Evolutionary conservation across 805 yeast species (phyloP), one percentile per base, ranked within the genome.

Genomic region (Zygoascus tannicola): DNA sequence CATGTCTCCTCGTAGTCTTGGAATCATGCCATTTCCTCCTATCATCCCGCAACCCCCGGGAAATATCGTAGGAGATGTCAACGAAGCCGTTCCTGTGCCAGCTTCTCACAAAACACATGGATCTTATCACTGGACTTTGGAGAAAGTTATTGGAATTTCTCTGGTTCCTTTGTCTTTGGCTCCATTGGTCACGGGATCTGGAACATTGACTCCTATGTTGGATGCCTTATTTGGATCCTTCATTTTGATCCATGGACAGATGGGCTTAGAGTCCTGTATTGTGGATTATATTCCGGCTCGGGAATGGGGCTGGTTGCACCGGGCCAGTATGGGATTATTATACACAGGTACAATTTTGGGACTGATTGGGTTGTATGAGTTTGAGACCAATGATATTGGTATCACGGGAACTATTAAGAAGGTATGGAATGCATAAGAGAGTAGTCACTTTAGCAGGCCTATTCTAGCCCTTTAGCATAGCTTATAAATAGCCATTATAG

Each of bases 111-210:
- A 71, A 51, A 58, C 70, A 41, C 88, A 86, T 57, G 97, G 97
- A 39, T 83, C 94, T 20, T 74, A 77, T 62, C 97, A 88, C 69
- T 90, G 98, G 98, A 69, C 84, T n/a, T 79, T 80, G 55, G 98
- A 90, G 70, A 76, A 85, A 54, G 56, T 76, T 3, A 66, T 86
- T 30, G 72, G 94, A 3, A 62, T 81, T 15, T 76, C 80, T 8
- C 68, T 88, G 61, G 73, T 86, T 20, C 98, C 98, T 26, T 67
- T 90, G 48, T 71, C 79, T 22, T 73, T 81, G 33, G 67, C 80
- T 19, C 95, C 97, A 19, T 75, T 87, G 52, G 74, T 81, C 32
- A 72, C 81, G 38, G 96, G 95, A 22, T n/a, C n/a, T n/a, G 75
- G 81, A 14, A 5, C 21, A n/a, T 64, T 76, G 50, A 69, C 80